Evolutionary conservation across 129 eudicot species (phyloP), one percentile per base, ranked within the genome.

Genomic region (Glebionis coronaria): DNA sequence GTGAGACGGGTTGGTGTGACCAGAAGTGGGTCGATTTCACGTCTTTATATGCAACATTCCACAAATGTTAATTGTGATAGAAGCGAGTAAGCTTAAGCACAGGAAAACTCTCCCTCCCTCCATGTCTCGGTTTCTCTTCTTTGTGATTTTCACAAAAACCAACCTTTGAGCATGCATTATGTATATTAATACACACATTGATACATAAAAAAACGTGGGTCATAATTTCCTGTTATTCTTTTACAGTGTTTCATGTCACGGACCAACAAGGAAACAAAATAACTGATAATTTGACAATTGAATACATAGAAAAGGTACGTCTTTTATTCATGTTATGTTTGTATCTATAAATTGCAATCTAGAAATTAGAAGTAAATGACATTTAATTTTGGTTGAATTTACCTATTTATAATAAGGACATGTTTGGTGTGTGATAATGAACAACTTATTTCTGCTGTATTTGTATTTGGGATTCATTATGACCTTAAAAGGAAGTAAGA

Each of bases 221-320:
- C 44, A 21, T 60, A 19, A 52, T 72, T 74, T 67, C 49, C 35
- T 67, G 49, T 49, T 42, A 44, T 45, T 68, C 69, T 29, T 71
- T 3, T 60, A 57, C 88, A 90, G 97, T 87, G 54, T 90, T 90
- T 82, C 97, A 90, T 61, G 95, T 90, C 55, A 90, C 95, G 7
- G 97, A 90, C 73, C 95, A 84, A 63, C 88, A 87, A 35, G 95
- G 97, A 56, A 84, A 84, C 58, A 87, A 90, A 73, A 73, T 90
- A 64, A 79, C 78, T 47, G 95, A 90, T 81, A 74, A 52, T 66
- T 51, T 71, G 70, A 87, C 92, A 14, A 84, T 84, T 28, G 89
- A 82, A 27, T 69, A 76, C 82, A 84, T 90, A 65, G 97, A 90
- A 71, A 85, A 84, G 95, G 97, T 90, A 74, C 25, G 81, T 9